Conservation (phyloP, 129 eudicot genomes). For the Silybum marianum region DNA sequence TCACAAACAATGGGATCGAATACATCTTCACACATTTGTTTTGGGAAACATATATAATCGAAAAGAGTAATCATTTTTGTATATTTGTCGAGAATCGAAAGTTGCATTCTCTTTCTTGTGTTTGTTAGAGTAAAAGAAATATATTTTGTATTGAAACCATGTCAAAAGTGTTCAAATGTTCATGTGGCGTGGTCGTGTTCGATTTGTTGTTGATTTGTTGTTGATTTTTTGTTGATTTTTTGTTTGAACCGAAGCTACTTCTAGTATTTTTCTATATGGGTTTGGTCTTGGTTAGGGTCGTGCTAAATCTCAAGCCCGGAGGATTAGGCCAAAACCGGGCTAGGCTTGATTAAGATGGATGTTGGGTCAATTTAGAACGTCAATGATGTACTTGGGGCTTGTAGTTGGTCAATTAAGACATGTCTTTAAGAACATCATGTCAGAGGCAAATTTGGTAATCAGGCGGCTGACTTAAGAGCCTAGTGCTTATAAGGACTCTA, state of each 20-base stretch:
- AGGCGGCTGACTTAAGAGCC: background rate
- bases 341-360: background rate
- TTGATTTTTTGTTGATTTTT: background rate
- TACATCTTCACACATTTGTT: conserved; percentile 8
- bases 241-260: background rate
- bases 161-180: background rate
- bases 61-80: conserved; percentile 20
- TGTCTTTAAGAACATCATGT: background rate
- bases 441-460: background rate
- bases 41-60: background rate
- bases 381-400: background rate
- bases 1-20: background rate
- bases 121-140: background rate
- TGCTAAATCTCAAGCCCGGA: no score
- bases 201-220: background rate
- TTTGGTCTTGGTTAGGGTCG: background rate
- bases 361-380: background rate
- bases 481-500: background rate
- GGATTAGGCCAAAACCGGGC: no score
- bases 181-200: background rate
- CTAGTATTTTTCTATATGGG: background rate
- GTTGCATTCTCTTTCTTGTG: background rate
- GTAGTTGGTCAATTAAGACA: background rate
- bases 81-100: conserved; percentile 3
- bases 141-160: background rate